These are phyloP conservation scores for Erigeron philadelphicus DNA, from an alignment of 140 eudicot genomes.

Conservation along the genomic window DNA sequence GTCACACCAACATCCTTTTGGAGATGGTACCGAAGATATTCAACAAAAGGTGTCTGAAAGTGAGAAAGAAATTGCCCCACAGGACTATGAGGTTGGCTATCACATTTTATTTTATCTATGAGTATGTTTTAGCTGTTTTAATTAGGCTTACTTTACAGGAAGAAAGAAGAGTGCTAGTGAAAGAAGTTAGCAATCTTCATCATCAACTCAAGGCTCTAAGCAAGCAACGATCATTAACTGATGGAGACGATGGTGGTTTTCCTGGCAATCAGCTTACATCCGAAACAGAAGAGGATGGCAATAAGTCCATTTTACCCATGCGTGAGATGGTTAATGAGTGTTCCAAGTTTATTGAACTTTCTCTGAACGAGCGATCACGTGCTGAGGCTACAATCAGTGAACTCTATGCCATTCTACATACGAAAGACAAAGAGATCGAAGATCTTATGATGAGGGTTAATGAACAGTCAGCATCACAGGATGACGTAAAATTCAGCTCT, in stretches of 20 bases:
- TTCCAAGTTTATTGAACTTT: conserved; percentile 38
- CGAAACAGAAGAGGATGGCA: conserved; percentile 34
- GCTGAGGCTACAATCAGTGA: conserved; percentile 41
- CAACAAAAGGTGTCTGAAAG: conserved; percentile 28
- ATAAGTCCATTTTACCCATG: conserved; percentile 32
- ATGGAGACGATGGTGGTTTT: conserved; percentile 26
- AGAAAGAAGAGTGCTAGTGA: conserved; percentile 38
- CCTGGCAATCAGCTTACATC: conserved; percentile 17
- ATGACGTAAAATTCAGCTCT: conserved; percentile 27
- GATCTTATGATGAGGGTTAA: conserved; percentile 41
- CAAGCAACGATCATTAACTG: conserved; percentile 27
- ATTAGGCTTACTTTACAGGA: conserved; percentile 43
- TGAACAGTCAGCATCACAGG: conserved; percentile 42
- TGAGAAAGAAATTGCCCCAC: conserved; percentile 48
- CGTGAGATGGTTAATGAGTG: conserved; percentile 57
- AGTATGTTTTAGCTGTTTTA: conserved; percentile 20
- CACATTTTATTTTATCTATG: conserved; percentile 5
- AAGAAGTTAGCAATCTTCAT: conserved; percentile 45
- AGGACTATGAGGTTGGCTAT: conserved; percentile 51
- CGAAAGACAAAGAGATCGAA: conserved; percentile 59
- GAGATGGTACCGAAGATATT: conserved; percentile 26
- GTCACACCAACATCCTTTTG: conserved; percentile 32
- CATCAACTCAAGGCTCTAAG: conserved; percentile 43
- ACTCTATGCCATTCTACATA: conserved; percentile 36
- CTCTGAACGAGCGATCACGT: conserved; percentile 40